Percentiles rank a stretch among this genome's conserved stretches.
phyloP scores from a whole-genome alignment of 108 stramenopile genomes.

The Cyclostephanos invisitatus region DNA sequence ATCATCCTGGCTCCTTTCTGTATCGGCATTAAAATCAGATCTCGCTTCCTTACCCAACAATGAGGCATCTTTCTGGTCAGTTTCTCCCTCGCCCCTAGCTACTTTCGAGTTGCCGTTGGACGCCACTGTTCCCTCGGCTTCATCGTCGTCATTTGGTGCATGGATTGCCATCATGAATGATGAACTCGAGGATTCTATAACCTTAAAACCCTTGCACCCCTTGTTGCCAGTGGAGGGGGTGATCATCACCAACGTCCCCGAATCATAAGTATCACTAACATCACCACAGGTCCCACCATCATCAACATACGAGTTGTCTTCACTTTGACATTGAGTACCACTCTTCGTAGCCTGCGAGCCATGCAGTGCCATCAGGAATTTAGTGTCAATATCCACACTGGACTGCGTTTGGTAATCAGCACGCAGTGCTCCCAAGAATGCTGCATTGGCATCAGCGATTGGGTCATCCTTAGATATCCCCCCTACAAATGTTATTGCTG shows the following conservation, averaged over 20 bases:
- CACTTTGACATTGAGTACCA: not conserved
- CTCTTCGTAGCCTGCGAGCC: constrained; percentile 4
- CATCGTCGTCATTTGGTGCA: constrained; percentile 21
- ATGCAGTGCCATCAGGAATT: constrained; percentile 40
- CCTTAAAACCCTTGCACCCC: not conserved
- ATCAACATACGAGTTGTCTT: constrained; percentile 4
- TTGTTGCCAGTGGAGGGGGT: not conserved
- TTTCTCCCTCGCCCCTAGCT: constrained; percentile 15
- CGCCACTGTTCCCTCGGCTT: not conserved
- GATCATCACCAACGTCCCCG: constrained; percentile 32
- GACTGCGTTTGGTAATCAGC: constrained; percentile 4
- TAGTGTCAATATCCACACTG: constrained; percentile 24
- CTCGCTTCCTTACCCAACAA: not conserved
- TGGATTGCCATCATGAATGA: constrained; percentile 49
- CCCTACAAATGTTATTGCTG: not conserved
- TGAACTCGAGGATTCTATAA: constrained; percentile 7
- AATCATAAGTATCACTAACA: constrained; percentile 4
- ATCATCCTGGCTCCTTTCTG: constrained; percentile 22
- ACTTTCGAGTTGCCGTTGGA: not conserved
- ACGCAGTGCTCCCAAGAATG: constrained; percentile 49
- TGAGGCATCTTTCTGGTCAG: not conserved
- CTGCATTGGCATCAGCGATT: constrained; percentile 49
- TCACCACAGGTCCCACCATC: constrained; percentile 4
- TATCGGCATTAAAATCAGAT: constrained; percentile 2
- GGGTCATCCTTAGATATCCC: constrained; percentile 3